Evolutionary conservation across 2,329 filamentous ascomycete genomes (phyloP).

Genomic region (Aureobasidium musti): DNA sequence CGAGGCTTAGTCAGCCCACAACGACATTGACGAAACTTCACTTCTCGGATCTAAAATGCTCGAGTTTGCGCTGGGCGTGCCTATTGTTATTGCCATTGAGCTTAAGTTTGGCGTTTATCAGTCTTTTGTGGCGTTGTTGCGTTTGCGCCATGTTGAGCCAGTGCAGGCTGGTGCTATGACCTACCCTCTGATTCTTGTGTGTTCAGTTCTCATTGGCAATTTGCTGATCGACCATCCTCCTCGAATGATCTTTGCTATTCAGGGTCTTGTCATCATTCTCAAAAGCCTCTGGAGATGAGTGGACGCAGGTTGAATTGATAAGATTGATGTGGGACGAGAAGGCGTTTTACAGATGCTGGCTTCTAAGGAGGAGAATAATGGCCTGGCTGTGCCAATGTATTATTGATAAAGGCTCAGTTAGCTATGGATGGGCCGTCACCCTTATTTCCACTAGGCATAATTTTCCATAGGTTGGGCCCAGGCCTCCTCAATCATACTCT

Average conservation of each 20-base stretch:
- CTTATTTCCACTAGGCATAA: background rate
- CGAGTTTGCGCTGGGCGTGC: background rate
- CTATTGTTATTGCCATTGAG: background rate
- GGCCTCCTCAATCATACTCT: constrained; percentile 20
- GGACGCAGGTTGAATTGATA: background rate
- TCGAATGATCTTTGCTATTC: background rate
- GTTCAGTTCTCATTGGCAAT: background rate
- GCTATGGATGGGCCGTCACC: background rate
- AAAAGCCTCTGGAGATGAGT: constrained; percentile 4
- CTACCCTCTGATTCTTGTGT: background rate
- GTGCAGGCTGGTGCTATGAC: background rate
- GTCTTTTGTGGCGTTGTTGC: background rate
- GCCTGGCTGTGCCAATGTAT: background rate
- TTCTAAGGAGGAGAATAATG: background rate
- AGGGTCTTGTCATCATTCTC: background rate
- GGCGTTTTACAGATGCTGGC: background rate
- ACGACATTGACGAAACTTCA: background rate
- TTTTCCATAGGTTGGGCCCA: constrained; percentile 22
- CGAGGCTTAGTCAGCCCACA: constrained; percentile 35
- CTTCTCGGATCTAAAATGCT: background rate
- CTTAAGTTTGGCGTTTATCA: background rate
- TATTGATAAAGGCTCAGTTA: background rate
- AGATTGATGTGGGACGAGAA: background rate
- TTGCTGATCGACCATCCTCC: background rate
- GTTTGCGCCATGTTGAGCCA: background rate